A percentile compares a stretch with the other conserved stretches of the same genome.
phyloP scores from a whole-genome alignment of 2,329 filamentous ascomycete genomes.

The Apiospora kogelbergensis region DNA sequence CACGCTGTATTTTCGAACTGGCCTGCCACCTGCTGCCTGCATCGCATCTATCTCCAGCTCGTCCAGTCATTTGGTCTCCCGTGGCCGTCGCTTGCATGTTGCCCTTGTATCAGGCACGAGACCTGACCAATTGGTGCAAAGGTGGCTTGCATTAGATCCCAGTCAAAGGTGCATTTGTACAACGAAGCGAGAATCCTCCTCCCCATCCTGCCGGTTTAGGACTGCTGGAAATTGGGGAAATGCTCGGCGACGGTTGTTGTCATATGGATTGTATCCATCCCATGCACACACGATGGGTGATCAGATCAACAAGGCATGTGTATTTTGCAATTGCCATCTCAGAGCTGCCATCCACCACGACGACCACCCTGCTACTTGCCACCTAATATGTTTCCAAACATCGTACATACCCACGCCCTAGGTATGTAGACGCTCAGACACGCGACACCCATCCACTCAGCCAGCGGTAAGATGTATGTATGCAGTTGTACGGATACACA shows the following conservation, averaged over 20 bases:
- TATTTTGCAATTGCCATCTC: background rate
- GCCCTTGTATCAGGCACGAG: background rate
- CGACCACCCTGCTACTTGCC: background rate
- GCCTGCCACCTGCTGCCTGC: background rate
- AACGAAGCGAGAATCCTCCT: background rate
- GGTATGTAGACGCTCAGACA: background rate
- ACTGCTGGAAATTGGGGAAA: background rate
- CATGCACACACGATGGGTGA: background rate
- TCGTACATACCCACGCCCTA: too few relatives aligned
- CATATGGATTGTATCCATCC: too few relatives aligned
- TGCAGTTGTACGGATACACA: background rate
- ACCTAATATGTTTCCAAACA: background rate
- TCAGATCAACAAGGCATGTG: background rate
- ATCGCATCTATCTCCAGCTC: background rate
- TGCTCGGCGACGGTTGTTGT: too few relatives aligned
- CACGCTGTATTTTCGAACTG: background rate
- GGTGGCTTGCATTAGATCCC: constrained; percentile 4
- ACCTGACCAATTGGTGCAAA: background rate
- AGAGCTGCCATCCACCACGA: background rate
- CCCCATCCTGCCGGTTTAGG: background rate
- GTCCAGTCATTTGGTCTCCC: background rate
- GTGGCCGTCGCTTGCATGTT: background rate
- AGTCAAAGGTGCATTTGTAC: constrained; percentile 7
- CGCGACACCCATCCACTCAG: background rate
- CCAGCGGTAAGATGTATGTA: background rate